Evolutionary conservation across 176 grass and related monocot genomes (phyloP).

Genomic region (Zizania latifolia): DNA sequence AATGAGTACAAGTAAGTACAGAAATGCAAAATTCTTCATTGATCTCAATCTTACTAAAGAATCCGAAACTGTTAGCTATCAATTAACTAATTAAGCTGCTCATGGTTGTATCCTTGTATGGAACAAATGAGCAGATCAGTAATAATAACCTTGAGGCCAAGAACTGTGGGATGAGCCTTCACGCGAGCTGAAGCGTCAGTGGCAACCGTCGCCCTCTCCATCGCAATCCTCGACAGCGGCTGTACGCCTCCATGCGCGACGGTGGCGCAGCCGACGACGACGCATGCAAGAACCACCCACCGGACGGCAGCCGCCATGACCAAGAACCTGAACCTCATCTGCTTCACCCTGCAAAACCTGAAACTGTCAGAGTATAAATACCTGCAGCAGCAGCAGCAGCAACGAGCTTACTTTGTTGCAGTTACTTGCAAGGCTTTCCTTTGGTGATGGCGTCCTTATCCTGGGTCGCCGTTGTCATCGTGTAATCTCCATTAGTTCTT

Average conservation of each 20-base stretch:
- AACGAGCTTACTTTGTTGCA: too few relatives aligned
- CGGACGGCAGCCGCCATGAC: background rate
- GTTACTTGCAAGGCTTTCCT: too few relatives aligned
- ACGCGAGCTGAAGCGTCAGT: constrained; percentile 26
- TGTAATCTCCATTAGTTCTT: too few relatives aligned
- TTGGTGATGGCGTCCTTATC: too few relatives aligned
- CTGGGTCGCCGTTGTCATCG: too few relatives aligned
- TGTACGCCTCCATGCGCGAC: constrained; percentile 24
- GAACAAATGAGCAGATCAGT: background rate
- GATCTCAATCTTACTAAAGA: background rate
- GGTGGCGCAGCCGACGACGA: background rate
- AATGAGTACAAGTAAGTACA: too few relatives aligned
- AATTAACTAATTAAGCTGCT: background rate
- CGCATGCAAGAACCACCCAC: background rate
- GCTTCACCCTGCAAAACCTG: background rate
- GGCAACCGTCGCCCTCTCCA: constrained; percentile 31
- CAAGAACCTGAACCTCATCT: background rate
- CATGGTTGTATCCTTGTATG: background rate
- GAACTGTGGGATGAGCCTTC: constrained; percentile 38
- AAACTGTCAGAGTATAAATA: background rate
- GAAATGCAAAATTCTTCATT: background rate
- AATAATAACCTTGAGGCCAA: constrained; percentile 53
- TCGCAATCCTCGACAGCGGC: constrained; percentile 52
- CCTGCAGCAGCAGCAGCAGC: background rate
- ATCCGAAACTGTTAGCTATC: background rate